Base-by-base conservation (phyloP, 2,329 filamentous ascomycete species). In the Penicillium fuscoglaucum region DNA sequence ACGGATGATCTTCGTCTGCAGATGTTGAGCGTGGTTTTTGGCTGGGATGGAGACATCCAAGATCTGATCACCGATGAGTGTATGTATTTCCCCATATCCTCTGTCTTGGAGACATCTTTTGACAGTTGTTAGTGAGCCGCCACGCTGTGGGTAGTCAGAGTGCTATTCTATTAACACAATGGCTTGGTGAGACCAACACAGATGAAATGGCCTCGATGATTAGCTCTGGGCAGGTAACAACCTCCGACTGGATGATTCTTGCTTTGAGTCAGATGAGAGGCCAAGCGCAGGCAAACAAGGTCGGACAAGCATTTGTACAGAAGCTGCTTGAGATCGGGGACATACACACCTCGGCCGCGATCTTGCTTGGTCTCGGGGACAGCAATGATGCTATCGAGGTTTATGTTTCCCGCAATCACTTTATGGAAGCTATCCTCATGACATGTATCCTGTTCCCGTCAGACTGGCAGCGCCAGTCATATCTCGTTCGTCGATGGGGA, bases 161-260 rank as follows among this genome's bases (percentile, higher is more conserved):
- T 61, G 87, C 90, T 13, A 90, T 98, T 52, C 82, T 98, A 40
- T 83, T 99, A 5, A 84, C 91, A 1, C 96, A 96, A 74, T 99
- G 95, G 95, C 84, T 99, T 0, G 92, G 93, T 15, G 90, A 96
- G 61, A 86, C 91, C 39, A 87, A 91, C 59, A 84, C 88, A 0
- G 91, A 96, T 68, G 83, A 91, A 41, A 90, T 96, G 84, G 84
- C 87, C 12, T 86, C 90, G 2, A 90, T 88, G 79, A 78, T 87
- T 39, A 79, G 86, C 44, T 89, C 91, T 0, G 87, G 93, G 65
- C 89, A 90, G n/a, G 93, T 95, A 84, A 93, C 91, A 10, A 91
- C 90, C 2, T 90, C 91, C 0, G 95, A 98, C 75, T 99, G 95
- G 95, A 97, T 99, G 91, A 79, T 98, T 58, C 80, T 99, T 37